A percentile compares a stretch with the other conserved stretches of the same genome.
Conservation (phyloP, 2,329 filamentous ascomycete species). For the Pyrenophora teres region DNA sequence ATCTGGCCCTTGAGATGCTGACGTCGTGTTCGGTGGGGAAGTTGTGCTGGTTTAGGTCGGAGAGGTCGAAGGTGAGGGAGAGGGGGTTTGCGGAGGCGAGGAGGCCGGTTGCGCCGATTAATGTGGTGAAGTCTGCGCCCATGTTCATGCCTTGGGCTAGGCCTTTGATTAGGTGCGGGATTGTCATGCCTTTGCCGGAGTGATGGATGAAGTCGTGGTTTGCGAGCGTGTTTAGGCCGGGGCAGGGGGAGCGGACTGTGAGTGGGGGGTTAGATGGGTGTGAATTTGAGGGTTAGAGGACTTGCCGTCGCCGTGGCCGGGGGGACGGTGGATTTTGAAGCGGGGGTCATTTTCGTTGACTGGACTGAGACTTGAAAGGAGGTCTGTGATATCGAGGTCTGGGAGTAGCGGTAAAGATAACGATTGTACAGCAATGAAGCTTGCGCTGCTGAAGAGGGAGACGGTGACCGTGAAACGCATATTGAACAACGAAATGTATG, state of each 20-base stretch:
- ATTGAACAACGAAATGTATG: not conserved
- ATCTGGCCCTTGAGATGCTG: constrained; percentile 20
- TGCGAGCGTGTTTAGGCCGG: constrained; percentile 21
- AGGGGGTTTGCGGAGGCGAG: constrained; percentile 21
- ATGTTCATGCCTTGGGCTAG: constrained; percentile 24
- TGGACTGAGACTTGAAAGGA: constrained; percentile 17
- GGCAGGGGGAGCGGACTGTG: constrained; percentile 23
- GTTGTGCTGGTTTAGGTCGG: constrained; percentile 22
- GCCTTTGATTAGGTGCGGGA: constrained; percentile 22
- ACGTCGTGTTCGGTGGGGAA: constrained; percentile 31
- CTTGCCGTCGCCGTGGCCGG: constrained; percentile 18
- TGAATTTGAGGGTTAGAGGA: not conserved
- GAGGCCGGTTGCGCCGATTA: constrained; percentile 17
- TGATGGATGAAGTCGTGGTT: constrained; percentile 28
- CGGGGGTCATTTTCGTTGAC: constrained; percentile 17
- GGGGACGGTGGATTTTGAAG: constrained; percentile 16
- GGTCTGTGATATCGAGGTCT: constrained; percentile 1
- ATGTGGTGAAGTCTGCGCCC: constrained; percentile 22
- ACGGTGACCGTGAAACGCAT: not conserved
- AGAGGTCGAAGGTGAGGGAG: constrained; percentile 23
- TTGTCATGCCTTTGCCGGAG: constrained; percentile 19
- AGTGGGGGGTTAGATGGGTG: not conserved
- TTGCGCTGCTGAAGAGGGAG: not conserved
- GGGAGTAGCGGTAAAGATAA: constrained; percentile 8
- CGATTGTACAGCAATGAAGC: constrained; percentile 3